These are phyloP conservation scores for Botrytis medusae DNA, from an alignment of 2,329 filamentous ascomycete genomes.

Conservation along the genomic window DNA sequence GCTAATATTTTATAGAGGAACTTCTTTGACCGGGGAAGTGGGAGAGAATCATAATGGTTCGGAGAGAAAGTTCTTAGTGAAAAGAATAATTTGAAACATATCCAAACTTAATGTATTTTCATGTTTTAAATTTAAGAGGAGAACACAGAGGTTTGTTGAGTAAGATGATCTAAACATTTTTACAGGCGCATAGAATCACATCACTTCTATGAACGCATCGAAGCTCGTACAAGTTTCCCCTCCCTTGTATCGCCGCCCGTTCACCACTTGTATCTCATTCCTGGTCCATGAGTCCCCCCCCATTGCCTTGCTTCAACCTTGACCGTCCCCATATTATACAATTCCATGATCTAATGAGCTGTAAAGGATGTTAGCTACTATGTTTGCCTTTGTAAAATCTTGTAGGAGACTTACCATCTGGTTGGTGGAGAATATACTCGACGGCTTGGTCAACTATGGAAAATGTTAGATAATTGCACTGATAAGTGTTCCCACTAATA, in stretches of 20 bases:
- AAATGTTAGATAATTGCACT: slow-evolving; percentile 14
- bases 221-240: slow-evolving; percentile 34
- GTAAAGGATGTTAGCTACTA: background rate
- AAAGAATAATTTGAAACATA: background rate
- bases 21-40: slow-evolving; percentile 22
- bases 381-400: background rate
- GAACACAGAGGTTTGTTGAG: slow-evolving; percentile 28
- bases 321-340: slow-evolving; percentile 35
- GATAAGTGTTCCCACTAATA: background rate
- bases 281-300: slow-evolving; percentile 27
- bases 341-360: slow-evolving; percentile 38
- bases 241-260: slow-evolving; percentile 23
- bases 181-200: slow-evolving; percentile 39
- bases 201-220: slow-evolving; percentile 35
- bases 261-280: slow-evolving; percentile 23
- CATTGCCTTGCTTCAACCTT: slow-evolving; percentile 19
- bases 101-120: slow-evolving; percentile 5
- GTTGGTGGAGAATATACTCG: slow-evolving; percentile 71
- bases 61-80: background rate
- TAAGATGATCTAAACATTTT: slow-evolving; percentile 41
- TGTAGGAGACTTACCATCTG: slow-evolving; percentile 61
- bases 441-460: slow-evolving; percentile 70
- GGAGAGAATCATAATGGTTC: slow-evolving; percentile 9
- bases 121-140: slow-evolving; percentile 18
- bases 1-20: slow-evolving; percentile 21